Base-by-base conservation (phyloP, 768 basidiomycete genomes). In the Mycena filopes region DNA sequence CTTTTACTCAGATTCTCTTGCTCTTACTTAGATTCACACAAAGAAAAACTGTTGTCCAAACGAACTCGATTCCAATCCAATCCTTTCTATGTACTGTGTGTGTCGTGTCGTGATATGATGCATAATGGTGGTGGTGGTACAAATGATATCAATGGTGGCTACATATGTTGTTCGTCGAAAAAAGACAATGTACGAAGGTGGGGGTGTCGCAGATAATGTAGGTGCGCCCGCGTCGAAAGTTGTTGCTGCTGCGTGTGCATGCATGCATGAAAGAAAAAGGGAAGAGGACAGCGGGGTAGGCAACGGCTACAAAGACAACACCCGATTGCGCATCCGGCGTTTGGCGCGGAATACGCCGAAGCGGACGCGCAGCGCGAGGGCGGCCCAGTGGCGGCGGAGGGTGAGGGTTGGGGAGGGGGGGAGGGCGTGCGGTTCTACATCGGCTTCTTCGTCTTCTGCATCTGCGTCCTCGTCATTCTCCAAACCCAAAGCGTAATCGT, bases 271-370 rank as follows among this genome's bases (percentile, higher is more conserved):
- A n/a, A n/a, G n/a, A 42, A 59, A 21, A 49, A 33, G 18, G 36
- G 15, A 42, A 43, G 38, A 33, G 6, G 47, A 12, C 29, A 31
- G 26, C 15, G 25, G 26, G 23, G 15, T 13, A n/a, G 20, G 40
- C 11, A 25, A 5, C 4, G 33, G 11, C 58, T 49, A 65, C 4
- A 68, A 40, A 12, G 53, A 56, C 59, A 65, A 42, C 0, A 68
- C 67, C 8, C 63, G 54, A 1, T 23, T 26, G 41, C 67, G 67
- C 63, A 68, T 65, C 9, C 63, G 4, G 1, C 67, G 42, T 63
- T 68, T 68, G 33, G 67, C 67, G 58, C 67, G 63, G 51, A 68
- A 68, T 6, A 68, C 67, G 36, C 67, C 63, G 12, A 68, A 68
- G 59, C 67, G 67, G 47, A 68, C 67, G 55, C 67, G 63, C 36